Conservation (phyloP, 306 rosid genomes). For the Quercus variabilis region DNA sequence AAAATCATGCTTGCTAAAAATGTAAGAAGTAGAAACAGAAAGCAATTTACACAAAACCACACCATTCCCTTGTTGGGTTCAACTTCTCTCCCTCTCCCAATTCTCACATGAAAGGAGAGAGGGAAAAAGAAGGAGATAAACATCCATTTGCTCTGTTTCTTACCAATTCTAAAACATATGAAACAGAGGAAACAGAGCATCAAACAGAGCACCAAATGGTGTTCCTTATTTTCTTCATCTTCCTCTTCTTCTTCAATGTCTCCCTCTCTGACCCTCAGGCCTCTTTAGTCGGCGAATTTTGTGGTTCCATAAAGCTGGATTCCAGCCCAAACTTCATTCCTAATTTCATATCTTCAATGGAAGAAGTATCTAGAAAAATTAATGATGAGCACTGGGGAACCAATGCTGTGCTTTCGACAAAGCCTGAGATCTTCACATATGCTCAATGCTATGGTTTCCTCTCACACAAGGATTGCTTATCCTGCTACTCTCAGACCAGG, state of each 20-base stretch:
- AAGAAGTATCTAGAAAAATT: constrained; percentile 21
- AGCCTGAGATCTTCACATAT: constrained; percentile 29
- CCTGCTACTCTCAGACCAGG: constrained; percentile 32
- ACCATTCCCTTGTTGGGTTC: neutral
- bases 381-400: constrained; percentile 23
- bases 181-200: neutral
- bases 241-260: neutral
- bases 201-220: neutral
- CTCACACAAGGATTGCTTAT: constrained; percentile 17
- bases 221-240: neutral
- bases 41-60: neutral
- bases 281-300: constrained; percentile 17
- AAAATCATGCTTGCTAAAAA: neutral
- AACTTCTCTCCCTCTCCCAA: neutral
- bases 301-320: constrained; percentile 13
- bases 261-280: neutral
- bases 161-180: too few species aligned
- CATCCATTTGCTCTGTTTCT: too few species aligned
- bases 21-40: neutral
- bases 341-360: constrained; percentile 25
- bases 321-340: neutral
- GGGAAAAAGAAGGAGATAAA: too few species aligned
- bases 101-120: neutral
- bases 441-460: constrained; percentile 43
- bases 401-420: neutral